A percentile compares a stretch with the other conserved stretches of the same genome.
Evolutionary conservation across 768 basidiomycete species (phyloP).

Genomic region (Russula sp.): DNA sequence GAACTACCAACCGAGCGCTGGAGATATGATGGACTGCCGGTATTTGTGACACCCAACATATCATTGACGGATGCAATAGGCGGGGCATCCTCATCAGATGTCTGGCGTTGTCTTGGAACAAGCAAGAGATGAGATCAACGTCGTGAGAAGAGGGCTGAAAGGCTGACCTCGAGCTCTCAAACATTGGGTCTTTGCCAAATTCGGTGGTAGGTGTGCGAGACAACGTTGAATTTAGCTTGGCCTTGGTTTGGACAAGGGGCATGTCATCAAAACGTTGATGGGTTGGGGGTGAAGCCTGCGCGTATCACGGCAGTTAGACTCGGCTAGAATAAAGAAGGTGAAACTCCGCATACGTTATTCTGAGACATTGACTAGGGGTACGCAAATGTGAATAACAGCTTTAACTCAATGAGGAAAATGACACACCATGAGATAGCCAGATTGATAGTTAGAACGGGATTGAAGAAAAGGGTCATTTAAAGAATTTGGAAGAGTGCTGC

Average conservation of each 20-base stretch:
- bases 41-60: slow-evolving; percentile 57
- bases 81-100: slow-evolving; percentile 62
- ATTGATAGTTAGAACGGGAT: slow-evolving; percentile 73
- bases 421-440: slow-evolving; percentile 76
- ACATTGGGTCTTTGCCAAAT: slow-evolving; percentile 85
- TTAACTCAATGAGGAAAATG: neutral
- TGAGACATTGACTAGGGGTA: slow-evolving; percentile 56
- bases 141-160: slow-evolving; percentile 23
- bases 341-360: slow-evolving; percentile 44
- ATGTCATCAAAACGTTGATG: slow-evolving; percentile 68
- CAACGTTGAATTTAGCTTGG: slow-evolving; percentile 70
- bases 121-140: slow-evolving; percentile 6
- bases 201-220: slow-evolving; percentile 62
- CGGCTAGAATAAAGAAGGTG: neutral
- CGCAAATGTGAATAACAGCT: slow-evolving; percentile 1
- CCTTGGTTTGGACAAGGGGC: slow-evolving; percentile 75
- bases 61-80: slow-evolving; percentile 74
- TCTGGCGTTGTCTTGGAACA: slow-evolving; percentile 25
- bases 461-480: slow-evolving; percentile 68
- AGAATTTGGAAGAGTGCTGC: slow-evolving; percentile 46
- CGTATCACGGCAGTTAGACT: neutral
- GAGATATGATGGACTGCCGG: slow-evolving; percentile 44
- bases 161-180: slow-evolving; percentile 64
- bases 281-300: slow-evolving; percentile 46
- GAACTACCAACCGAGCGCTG: slow-evolving; percentile 44